These are phyloP conservation scores for Saccharomyces hybrid DNA, from an alignment of 1,139 yeast species.

Conservation along the genomic window DNA sequence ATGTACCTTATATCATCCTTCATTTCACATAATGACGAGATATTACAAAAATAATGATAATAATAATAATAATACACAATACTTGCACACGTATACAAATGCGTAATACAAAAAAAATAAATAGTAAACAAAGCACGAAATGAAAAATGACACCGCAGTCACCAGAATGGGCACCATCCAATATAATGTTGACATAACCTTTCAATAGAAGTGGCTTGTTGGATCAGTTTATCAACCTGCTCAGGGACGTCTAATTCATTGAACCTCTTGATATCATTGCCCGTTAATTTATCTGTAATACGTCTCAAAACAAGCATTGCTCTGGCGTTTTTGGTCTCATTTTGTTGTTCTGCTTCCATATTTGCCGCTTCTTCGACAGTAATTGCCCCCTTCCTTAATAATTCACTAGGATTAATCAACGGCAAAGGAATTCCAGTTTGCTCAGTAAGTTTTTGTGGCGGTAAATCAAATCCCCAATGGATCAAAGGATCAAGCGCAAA, in stretches of 20 bases:
- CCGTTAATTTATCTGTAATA: slow-evolving; percentile 87
- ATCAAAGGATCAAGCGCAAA: slow-evolving; percentile 98
- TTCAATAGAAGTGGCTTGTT: slow-evolving; percentile 95
- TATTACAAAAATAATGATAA: not conserved
- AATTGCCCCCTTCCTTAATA: slow-evolving; percentile 65
- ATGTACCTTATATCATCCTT: not conserved
- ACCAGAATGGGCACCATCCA: slow-evolving; percentile 99
- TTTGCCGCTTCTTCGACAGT: slow-evolving; percentile 68
- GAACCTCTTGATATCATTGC: slow-evolving; percentile 78
- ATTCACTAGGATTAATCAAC: slow-evolving; percentile 56
- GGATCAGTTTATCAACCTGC: slow-evolving; percentile 90
- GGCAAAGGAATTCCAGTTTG: slow-evolving; percentile 68
- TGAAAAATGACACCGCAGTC: not conserved
- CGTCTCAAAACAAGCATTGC: slow-evolving; percentile 86
- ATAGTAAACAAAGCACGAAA: not conserved
- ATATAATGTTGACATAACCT: slow-evolving; percentile 93
- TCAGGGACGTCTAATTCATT: slow-evolving; percentile 71
- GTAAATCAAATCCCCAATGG: slow-evolving; percentile 97
- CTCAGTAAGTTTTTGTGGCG: slow-evolving; percentile 69
- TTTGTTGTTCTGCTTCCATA: slow-evolving; percentile 66
- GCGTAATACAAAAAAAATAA: not conserved
- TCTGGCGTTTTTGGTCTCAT: slow-evolving; percentile 81
- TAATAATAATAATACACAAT: not conserved
- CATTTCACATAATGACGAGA: not conserved
- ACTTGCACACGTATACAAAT: not conserved